A percentile compares a stretch with the other conserved stretches of the same genome.
These are phyloP conservation scores for Citropsis articulata DNA, from an alignment of 345 rosid species.

Conservation along the genomic window DNA sequence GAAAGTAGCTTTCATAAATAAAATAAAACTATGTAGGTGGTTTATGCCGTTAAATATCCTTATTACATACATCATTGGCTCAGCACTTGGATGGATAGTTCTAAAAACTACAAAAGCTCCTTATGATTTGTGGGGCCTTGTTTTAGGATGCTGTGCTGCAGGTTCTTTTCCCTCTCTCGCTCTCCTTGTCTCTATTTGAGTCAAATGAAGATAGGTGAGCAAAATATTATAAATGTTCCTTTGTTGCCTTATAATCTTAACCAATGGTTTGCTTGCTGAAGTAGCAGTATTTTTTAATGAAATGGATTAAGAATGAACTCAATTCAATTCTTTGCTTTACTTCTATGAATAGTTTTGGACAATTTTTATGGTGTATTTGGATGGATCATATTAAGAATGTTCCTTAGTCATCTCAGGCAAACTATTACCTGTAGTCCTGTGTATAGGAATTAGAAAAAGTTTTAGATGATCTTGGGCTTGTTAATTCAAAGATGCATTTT, in stretches of 20 bases:
- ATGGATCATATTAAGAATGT: background rate
- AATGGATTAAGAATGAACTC: background rate
- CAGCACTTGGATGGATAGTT: slow-evolving; percentile 11
- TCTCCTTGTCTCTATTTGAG: background rate
- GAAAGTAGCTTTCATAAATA: background rate
- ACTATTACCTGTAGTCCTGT: too few species aligned
- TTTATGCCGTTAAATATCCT: slow-evolving; percentile 17
- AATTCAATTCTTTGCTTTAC: background rate
- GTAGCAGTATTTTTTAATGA: background rate
- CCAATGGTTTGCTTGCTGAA: background rate
- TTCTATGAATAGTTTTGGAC: too few species aligned
- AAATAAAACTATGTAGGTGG: slow-evolving; percentile 12
- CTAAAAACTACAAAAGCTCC: slow-evolving; percentile 9
- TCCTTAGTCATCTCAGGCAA: background rate
- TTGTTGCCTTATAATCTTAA: background rate
- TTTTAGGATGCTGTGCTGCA: slow-evolving; percentile 19
- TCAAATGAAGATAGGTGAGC: background rate
- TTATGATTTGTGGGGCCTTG: slow-evolving; percentile 4
- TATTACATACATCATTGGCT: slow-evolving; percentile 4
- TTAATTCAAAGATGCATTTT: background rate
- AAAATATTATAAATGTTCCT: background rate
- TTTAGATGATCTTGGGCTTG: background rate
- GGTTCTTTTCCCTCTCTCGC: background rate
- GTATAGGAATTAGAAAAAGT: background rate
- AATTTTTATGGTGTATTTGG: background rate